Evolutionary conservation across 768 basidiomycete genomes (phyloP).

Genomic region (Serpula lacrymans): DNA sequence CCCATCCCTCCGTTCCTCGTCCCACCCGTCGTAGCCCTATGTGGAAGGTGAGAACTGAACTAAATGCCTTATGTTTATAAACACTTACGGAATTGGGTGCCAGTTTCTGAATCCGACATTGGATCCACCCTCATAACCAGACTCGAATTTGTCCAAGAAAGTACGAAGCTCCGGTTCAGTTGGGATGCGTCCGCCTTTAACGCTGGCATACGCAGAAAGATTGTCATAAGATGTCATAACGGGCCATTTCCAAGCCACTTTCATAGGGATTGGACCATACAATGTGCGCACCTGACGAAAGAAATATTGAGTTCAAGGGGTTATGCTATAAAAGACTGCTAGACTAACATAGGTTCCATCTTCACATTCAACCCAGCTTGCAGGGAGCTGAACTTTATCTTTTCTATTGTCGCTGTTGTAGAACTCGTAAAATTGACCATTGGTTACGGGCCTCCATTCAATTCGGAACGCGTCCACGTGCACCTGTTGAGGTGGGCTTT

Average conservation of each 20-base stretch:
- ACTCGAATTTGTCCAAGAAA: slow-evolving; percentile 73
- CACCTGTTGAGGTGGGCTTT: slow-evolving; percentile 66
- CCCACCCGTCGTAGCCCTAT: slow-evolving; percentile 66
- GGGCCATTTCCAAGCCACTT: slow-evolving; percentile 82
- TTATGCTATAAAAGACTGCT: background rate
- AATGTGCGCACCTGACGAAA: slow-evolving; percentile 79
- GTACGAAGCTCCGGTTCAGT: slow-evolving; percentile 83
- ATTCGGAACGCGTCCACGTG: slow-evolving; percentile 69
- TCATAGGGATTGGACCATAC: slow-evolving; percentile 80
- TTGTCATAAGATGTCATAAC: slow-evolving; percentile 75
- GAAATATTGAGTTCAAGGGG: background rate
- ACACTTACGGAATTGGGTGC: slow-evolving; percentile 85
- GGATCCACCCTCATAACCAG: slow-evolving; percentile 70
- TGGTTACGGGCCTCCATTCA: slow-evolving; percentile 84
- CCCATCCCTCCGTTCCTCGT: slow-evolving; percentile 51
- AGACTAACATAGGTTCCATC: slow-evolving; percentile 46
- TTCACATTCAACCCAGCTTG: slow-evolving; percentile 66
- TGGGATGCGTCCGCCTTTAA: slow-evolving; percentile 91
- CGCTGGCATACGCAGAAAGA: slow-evolving; percentile 74
- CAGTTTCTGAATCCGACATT: slow-evolving; percentile 91
- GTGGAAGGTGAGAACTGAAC: slow-evolving; percentile 3
- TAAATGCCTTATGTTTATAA: background rate
- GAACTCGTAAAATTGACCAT: slow-evolving; percentile 78
- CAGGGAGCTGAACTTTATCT: slow-evolving; percentile 52
- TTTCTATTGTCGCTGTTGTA: slow-evolving; percentile 45